Percentiles rank a stretch among this genome's conserved stretches.
phyloP scores from a whole-genome alignment of 2,329 filamentous ascomycete genomes.

The Aspergillus chevalieri region DNA sequence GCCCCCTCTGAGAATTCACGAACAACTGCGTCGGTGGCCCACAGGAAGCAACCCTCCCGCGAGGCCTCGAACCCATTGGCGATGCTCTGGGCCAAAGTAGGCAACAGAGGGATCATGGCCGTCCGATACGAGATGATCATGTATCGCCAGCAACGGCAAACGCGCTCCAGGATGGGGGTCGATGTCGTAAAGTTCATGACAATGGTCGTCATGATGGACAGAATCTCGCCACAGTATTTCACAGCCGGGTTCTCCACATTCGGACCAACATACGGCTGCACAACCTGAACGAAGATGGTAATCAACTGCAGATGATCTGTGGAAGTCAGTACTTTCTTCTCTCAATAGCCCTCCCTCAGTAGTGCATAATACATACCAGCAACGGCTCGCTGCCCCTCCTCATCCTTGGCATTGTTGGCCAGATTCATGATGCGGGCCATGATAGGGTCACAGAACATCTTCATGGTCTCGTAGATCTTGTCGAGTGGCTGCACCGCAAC shows the following conservation, averaged over 20 bases:
- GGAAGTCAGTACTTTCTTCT: too few species aligned
- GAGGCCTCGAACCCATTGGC: slow-evolving; percentile 78
- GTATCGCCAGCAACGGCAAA: slow-evolving; percentile 92
- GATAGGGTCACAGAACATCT: slow-evolving; percentile 88
- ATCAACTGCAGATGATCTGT: slow-evolving; percentile 83
- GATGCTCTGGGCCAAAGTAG: slow-evolving; percentile 80
- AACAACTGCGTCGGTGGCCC: slow-evolving; percentile 91
- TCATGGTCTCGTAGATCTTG: slow-evolving; percentile 77
- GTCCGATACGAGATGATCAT: slow-evolving; percentile 96
- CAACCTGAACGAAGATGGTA: slow-evolving; percentile 77
- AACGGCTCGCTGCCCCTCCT: slow-evolving; percentile 76
- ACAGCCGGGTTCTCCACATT: slow-evolving; percentile 80
- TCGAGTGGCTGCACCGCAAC: slow-evolving; percentile 76
- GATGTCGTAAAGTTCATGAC: slow-evolving; percentile 82
- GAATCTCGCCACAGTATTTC: slow-evolving; percentile 92
- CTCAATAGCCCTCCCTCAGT: neutral
- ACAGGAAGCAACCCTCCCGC: slow-evolving; percentile 93
- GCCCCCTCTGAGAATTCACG: slow-evolving; percentile 91
- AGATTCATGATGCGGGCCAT: slow-evolving; percentile 78
- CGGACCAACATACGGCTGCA: slow-evolving; percentile 66
- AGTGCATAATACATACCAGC: slow-evolving; percentile 53
- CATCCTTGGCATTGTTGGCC: slow-evolving; percentile 76
- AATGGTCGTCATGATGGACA: slow-evolving; percentile 79
- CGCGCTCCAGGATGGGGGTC: slow-evolving; percentile 81
- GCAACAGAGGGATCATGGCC: slow-evolving; percentile 77